Percentiles rank a stretch among this genome's conserved stretches.
These are phyloP conservation scores for Naematelia aurantialba DNA, from an alignment of 768 basidiomycete species.

Conservation along the genomic window DNA sequence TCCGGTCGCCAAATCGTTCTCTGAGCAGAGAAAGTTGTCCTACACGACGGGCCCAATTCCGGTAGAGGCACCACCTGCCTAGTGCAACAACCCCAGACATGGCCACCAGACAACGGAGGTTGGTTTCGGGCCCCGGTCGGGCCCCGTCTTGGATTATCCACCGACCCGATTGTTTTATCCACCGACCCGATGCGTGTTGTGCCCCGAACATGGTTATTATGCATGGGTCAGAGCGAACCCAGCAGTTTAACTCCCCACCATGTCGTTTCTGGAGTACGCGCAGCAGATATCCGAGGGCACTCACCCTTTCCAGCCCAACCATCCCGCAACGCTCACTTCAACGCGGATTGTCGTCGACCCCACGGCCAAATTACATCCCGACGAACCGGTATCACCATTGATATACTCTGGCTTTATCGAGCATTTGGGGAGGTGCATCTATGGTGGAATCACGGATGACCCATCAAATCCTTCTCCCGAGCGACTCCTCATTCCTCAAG, in stretches of 20 bases:
- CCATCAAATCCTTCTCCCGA: constrained; percentile 16
- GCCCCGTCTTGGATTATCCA: no score
- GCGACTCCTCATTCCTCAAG: constrained; percentile 49
- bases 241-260: neutral
- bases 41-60: no score
- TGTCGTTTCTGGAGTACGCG: neutral
- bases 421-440: constrained; percentile 53
- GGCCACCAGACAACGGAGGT: no score
- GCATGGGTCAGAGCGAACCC: no score
- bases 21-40: no score
- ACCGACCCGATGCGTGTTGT: no score
- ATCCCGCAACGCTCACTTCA: constrained; percentile 14
- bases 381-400: constrained; percentile 52
- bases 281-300: neutral
- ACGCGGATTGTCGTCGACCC: constrained; percentile 52
- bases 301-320: constrained; percentile 2
- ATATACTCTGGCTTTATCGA: constrained; percentile 61
- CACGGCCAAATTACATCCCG: constrained; percentile 52
- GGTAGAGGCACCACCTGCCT: no score
- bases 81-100: no score
- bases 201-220: no score
- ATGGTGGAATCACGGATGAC: constrained; percentile 39
- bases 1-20: no score
- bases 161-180: no score
- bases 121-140: no score